Evolutionary conservation across 1,139 yeast species (phyloP), one percentile per base, ranked within the genome.

Genomic region (Yamadazyma songkhlaensis): DNA sequence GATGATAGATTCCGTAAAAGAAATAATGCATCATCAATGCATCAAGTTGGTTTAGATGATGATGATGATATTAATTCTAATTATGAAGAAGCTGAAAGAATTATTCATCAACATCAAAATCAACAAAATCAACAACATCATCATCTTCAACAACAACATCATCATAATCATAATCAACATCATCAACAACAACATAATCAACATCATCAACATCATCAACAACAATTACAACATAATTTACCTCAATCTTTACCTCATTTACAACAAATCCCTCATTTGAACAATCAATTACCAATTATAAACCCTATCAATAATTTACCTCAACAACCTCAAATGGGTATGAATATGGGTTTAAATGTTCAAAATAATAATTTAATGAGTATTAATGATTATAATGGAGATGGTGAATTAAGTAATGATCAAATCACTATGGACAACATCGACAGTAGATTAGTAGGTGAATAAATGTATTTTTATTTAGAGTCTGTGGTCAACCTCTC

Each of bases 361-460:
- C 20, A 13, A 11, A 25, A 25, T 15, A 72, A 68, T 22, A 60
- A 58, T 39, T 67, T 66, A 10, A 31, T 22, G 20, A 15, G 31
- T 22, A 25, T 33, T 13, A 33, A 28, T 27, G 36, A 33, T 33
- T 33, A 33, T 21, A 25, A 26, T 27, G 25, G 25, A 9, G 36
- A 33, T 27, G 57, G 53, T 39, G 59, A 56, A 35, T 54, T 54
- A 36, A 60, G 58, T 35, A 55, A 54, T 29, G 59, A 57, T 34
- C 74, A 67, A 38, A 60, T 71, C 44, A 62, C 72, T 9, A 71
- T 71, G 65, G 76, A 70, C 41, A 71, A 71, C 47, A 71, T 71
- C 43, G 77, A 71, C 46, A 64, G 72, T 48, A 56, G 77, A 40
- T 59, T 71, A 47, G 76, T 71, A 29, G 75, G 75, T 22, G 76